Conservation (phyloP, 768 basidiomycete species). For the Hebeloma cylindrosporum region DNA sequence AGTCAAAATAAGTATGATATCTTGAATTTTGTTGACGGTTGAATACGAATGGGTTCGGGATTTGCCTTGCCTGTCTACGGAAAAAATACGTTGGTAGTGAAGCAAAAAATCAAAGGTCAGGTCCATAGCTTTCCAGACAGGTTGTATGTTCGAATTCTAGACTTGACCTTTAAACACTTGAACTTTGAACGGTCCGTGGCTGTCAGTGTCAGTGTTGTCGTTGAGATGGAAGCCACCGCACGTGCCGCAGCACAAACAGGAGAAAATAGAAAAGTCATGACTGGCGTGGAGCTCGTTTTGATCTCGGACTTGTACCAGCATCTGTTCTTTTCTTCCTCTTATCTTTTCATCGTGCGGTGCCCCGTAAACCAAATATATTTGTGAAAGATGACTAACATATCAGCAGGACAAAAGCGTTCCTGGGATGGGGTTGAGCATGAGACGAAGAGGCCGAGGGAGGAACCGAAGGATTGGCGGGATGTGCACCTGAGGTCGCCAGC, state of each 20-base stretch:
- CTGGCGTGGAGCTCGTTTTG: slow-evolving; percentile 2
- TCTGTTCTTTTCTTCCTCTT: slow-evolving; percentile 18
- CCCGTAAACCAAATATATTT: slow-evolving; percentile 58
- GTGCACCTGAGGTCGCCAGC: slow-evolving; percentile 51
- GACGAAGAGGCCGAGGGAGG: slow-evolving; percentile 52
- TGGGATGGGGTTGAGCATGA: slow-evolving; percentile 58
- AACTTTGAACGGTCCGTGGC: too few relatives aligned
- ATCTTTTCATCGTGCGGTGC: slow-evolving; percentile 75
- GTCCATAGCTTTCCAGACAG: too few relatives aligned
- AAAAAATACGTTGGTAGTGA: too few relatives aligned
- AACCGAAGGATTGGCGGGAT: slow-evolving; percentile 69
- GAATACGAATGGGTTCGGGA: too few relatives aligned
- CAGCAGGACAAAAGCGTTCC: slow-evolving; percentile 82
- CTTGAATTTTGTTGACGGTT: too few relatives aligned
- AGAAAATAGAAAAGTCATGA: background rate
- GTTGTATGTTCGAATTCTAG: too few relatives aligned
- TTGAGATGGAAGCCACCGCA: too few relatives aligned
- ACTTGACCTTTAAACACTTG: too few relatives aligned
- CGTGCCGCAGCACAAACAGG: slow-evolving; percentile 1
- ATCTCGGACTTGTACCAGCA: slow-evolving; percentile 12
- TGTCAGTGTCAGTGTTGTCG: too few relatives aligned
- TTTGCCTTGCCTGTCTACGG: too few relatives aligned
- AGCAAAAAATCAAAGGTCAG: too few relatives aligned
- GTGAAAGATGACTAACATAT: slow-evolving; percentile 73
- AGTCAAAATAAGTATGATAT: too few relatives aligned